Evolutionary conservation across 2,329 filamentous ascomycete species (phyloP).

Genomic region (Neonectria faginata): DNA sequence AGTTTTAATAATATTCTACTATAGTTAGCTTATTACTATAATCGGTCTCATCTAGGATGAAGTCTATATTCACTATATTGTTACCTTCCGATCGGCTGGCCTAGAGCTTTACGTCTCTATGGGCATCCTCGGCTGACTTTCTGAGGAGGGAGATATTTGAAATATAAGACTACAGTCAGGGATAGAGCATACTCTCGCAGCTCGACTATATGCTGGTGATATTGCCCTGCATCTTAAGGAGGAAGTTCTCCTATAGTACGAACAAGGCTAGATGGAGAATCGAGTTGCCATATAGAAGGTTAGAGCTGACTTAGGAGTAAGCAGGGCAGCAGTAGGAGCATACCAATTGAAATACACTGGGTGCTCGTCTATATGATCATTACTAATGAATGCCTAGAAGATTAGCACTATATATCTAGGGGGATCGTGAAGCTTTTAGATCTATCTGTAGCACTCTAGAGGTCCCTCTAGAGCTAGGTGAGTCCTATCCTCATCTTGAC

Average conservation of each 20-base stretch:
- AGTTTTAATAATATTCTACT: constrained; percentile 22
- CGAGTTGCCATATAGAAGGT: constrained; percentile 17
- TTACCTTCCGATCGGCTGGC: constrained; percentile 20
- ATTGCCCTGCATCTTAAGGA: constrained; percentile 5
- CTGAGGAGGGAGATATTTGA: constrained; percentile 28
- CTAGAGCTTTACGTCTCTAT: constrained; percentile 16
- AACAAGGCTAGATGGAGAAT: constrained; percentile 28
- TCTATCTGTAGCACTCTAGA: too few species aligned
- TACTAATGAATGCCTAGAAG: too few species aligned
- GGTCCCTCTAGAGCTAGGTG: too few species aligned
- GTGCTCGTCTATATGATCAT: too few species aligned
- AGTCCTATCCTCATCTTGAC: too few species aligned
- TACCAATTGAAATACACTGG: too few species aligned
- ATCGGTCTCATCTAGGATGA: constrained; percentile 19
- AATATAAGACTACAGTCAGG: constrained; percentile 10
- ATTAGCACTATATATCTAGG: too few species aligned
- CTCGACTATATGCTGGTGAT: constrained; percentile 17
- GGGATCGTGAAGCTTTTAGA: too few species aligned
- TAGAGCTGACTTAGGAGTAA: not conserved
- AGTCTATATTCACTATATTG: constrained; percentile 18
- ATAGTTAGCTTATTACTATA: constrained; percentile 11
- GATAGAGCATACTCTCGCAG: constrained; percentile 13
- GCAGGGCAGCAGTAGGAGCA: too few species aligned
- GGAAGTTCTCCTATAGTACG: constrained; percentile 24
- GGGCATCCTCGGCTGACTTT: constrained; percentile 20